Evolutionary conservation across 148 eudicot genomes (phyloP), one percentile per base, ranked within the genome.

Genomic region (Salicornia ramosissima): DNA sequence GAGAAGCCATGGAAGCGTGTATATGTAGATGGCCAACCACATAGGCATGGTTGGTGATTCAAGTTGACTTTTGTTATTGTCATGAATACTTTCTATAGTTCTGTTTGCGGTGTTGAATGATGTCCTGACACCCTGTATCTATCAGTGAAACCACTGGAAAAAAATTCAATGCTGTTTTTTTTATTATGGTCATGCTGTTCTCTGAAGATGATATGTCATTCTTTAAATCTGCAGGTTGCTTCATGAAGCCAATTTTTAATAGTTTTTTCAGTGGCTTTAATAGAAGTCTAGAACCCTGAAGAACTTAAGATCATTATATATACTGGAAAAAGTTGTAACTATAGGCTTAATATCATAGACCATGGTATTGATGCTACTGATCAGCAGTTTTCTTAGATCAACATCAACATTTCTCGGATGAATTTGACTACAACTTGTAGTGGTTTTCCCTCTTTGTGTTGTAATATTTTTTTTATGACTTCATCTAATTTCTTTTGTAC

Each of bases 1-100:
- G 99, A 94, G 76, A 94, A 94, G 85, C 93, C 97, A 54, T 94
- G 99, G 99, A 90, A 82, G 75, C 96, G 97, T 62, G 80, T 86
- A 11, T 24, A 39, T 58, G 61, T 90, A 26, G 82, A 87, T 75
- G 97, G 96, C 39, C 88, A 84, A 73, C 91, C 85, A 54, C 99
- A 94, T 63, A 63, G 69, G 10, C 99, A 94, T 77, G 99, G 99
- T 94, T 77, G 70, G 96, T 80, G 4, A 42, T 61, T 70, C 67
- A 45, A 28, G 24, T 1, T 69, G 16, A 13, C 52, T 65, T 18
- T 14, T 60, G 24, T 34, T 25, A n/a, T 10, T 39, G 42, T 36
- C 19, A 46, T 57, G 51, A 53, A 47, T 28, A 30, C 6, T n/a
- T 26, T n/a, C 5, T 53, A 18, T 6, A 19, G 46, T 45, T 10